These are phyloP conservation scores for Bacterosira constricta DNA, from an alignment of 108 stramenopile genomes.

Conservation along the genomic window DNA sequence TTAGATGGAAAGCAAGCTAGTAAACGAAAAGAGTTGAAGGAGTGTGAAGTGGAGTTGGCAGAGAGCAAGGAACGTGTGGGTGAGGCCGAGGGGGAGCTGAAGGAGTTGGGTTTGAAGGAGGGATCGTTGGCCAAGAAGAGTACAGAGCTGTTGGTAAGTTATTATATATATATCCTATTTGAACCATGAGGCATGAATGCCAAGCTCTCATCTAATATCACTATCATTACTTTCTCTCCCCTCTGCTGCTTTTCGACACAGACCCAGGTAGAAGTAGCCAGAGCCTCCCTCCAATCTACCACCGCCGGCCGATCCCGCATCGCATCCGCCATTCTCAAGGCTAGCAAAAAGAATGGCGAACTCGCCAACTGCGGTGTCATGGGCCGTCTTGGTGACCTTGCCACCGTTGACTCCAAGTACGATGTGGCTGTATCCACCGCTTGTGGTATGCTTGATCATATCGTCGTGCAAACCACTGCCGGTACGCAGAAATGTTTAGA, in stretches of 20 bases:
- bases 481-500: constrained; percentile 92
- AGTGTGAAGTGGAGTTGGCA: constrained; percentile 51
- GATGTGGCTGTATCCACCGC: constrained; percentile 98
- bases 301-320: constrained; percentile 71
- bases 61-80: constrained; percentile 55
- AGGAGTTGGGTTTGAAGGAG: constrained; percentile 55
- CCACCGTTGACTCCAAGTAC: constrained; percentile 86
- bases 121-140: constrained; percentile 54
- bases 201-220: neutral
- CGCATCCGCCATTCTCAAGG: constrained; percentile 83
- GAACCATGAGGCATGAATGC: no score
- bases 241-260: constrained; percentile 22
- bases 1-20: constrained; percentile 61
- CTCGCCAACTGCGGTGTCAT: constrained; percentile 84
- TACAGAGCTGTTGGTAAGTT: constrained; percentile 66
- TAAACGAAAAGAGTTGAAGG: constrained; percentile 56
- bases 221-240: neutral
- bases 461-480: constrained; percentile 97
- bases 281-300: constrained; percentile 65
- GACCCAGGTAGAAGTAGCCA: constrained; percentile 78
- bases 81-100: constrained; percentile 59
- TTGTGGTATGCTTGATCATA: constrained; percentile 90
- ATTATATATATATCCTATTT: no score
- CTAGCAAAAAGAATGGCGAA: constrained; percentile 80
- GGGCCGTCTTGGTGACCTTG: constrained; percentile 97